A percentile compares a stretch with the other conserved stretches of the same genome.
These are phyloP conservation scores for Coniochaeta sp. DNA, from an alignment of 2,329 filamentous ascomycete genomes.

Conservation along the genomic window DNA sequence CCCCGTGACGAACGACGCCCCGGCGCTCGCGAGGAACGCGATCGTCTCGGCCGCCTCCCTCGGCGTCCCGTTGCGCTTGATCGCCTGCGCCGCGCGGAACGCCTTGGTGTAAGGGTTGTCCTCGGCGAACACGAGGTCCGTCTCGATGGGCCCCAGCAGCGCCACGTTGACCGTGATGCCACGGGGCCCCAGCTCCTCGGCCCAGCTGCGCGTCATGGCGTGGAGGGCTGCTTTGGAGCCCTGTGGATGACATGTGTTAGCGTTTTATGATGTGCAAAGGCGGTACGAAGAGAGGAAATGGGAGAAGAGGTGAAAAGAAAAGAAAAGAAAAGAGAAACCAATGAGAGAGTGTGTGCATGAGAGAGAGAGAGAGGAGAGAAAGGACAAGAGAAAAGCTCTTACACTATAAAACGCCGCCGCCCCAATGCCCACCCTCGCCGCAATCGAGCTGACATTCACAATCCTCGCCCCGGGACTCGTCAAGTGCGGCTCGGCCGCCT, in stretches of 20 bases:
- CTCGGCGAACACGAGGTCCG: slow-evolving; percentile 11
- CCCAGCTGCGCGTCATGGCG: slow-evolving; percentile 11
- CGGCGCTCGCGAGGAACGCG: slow-evolving; percentile 12
- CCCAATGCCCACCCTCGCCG: slow-evolving; percentile 5
- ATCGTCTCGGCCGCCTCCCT: slow-evolving; percentile 13
- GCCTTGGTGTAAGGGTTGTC: slow-evolving; percentile 7
- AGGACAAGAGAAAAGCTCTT: neutral
- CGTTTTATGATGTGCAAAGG: no score
- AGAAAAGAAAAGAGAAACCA: no score
- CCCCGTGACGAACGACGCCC: slow-evolving; percentile 13
- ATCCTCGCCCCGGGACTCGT: slow-evolving; percentile 8
- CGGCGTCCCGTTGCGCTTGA: slow-evolving; percentile 15
- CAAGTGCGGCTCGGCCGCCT: slow-evolving; percentile 10
- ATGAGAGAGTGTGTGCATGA: no score
- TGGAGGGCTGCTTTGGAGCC: slow-evolving; percentile 12
- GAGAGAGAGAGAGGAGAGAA: no score
- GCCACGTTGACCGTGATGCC: slow-evolving; percentile 12
- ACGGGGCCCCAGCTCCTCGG: slow-evolving; percentile 9
- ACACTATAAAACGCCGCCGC: slow-evolving; percentile 6
- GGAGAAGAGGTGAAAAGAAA: no score
- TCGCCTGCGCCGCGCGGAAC: slow-evolving; percentile 10
- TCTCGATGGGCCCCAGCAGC: slow-evolving; percentile 10
- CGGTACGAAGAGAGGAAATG: no score
- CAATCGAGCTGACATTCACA: slow-evolving; percentile 10
- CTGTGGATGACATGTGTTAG: neutral